A percentile compares a stretch with the other conserved stretches of the same genome.
These are phyloP conservation scores for Candida orba DNA, from an alignment of 805 yeast species.

Conservation along the genomic window DNA sequence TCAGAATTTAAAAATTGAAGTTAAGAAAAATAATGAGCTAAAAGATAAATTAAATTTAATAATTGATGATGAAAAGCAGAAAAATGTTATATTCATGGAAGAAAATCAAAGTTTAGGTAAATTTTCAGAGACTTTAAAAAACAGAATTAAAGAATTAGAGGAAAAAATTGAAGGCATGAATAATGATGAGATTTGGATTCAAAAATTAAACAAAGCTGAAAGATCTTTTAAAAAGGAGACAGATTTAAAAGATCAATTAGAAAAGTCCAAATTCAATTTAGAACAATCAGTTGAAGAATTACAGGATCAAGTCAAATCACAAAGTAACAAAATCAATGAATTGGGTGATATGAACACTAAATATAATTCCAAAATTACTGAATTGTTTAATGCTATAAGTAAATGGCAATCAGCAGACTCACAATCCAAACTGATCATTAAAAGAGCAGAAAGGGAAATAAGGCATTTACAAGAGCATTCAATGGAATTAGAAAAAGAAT, in stretches of 20 bases:
- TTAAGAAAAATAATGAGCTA: constrained; percentile 18
- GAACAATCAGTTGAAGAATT: constrained; percentile 50
- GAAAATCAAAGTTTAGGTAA: constrained; percentile 61
- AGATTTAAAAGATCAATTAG: constrained; percentile 42
- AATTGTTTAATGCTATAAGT: constrained; percentile 37
- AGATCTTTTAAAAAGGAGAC: constrained; percentile 40
- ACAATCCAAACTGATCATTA: constrained; percentile 34
- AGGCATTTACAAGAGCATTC: constrained; percentile 47
- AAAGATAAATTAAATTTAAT: constrained; percentile 20
- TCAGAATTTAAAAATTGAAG: constrained; percentile 24
- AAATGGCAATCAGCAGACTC: constrained; percentile 38
- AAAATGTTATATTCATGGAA: constrained; percentile 49
- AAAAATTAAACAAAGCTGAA: constrained; percentile 47
- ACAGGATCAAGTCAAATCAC: constrained; percentile 43
- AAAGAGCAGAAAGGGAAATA: constrained; percentile 49
- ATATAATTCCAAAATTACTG: constrained; percentile 43
- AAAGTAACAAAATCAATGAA: constrained; percentile 39
- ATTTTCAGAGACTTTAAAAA: constrained; percentile 43
- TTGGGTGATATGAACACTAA: constrained; percentile 55
- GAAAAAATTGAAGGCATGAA: constrained; percentile 37
- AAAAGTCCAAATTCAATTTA: constrained; percentile 40
- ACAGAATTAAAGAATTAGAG: constrained; percentile 40
- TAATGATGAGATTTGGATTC: constrained; percentile 52
- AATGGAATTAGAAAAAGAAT: constrained; percentile 47
- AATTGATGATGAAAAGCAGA: constrained; percentile 38